These are phyloP conservation scores for Prunus fruticosa DNA, from an alignment of 306 rosid genomes.

Conservation along the genomic window DNA sequence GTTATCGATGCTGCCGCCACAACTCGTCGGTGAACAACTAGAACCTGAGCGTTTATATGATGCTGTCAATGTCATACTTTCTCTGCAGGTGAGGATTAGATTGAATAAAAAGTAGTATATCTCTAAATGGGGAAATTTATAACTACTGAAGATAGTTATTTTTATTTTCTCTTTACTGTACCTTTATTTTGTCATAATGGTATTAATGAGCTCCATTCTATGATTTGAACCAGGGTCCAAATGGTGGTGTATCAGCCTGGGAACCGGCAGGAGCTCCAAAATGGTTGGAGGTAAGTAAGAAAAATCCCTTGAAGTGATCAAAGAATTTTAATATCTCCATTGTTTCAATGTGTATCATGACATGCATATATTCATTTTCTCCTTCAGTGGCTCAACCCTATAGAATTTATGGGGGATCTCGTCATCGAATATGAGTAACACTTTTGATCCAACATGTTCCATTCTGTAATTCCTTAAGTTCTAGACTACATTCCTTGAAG, in stretches of 20 bases:
- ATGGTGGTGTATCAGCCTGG: constrained; percentile 74
- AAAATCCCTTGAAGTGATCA: not conserved
- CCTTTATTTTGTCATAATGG: not conserved
- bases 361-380: not conserved
- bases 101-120: no score
- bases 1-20: not conserved
- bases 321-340: not conserved
- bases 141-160: no score
- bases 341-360: not conserved
- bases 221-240: constrained; percentile 60
- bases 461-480: not conserved
- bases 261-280: constrained; percentile 33
- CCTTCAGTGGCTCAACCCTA: constrained; percentile 34
- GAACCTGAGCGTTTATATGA: constrained; percentile 24
- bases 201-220: constrained; percentile 9
- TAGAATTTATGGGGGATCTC: constrained; percentile 32
- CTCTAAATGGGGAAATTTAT: not conserved
- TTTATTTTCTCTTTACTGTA: no score
- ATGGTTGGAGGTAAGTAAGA: constrained; percentile 22
- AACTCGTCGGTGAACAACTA: constrained; percentile 23
- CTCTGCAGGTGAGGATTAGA: constrained; percentile 15
- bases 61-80: constrained; percentile 25
- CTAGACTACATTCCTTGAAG: no score
- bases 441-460: not conserved
- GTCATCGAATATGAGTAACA: constrained; percentile 39